Evolutionary conservation across 1,284 basidiomycete species (phyloP).

Genomic region (Tylopilus sp.): DNA sequence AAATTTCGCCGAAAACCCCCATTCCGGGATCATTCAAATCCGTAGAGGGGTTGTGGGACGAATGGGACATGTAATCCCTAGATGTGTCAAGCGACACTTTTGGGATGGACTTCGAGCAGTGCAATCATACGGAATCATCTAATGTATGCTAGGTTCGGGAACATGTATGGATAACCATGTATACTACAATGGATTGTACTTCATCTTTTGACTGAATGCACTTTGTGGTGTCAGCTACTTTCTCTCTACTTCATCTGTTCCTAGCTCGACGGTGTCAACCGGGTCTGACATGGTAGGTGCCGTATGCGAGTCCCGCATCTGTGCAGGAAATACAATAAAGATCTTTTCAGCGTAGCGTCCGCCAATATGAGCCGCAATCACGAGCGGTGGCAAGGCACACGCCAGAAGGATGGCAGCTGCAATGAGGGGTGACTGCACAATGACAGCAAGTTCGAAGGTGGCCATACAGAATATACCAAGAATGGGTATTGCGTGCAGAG

Average conservation of each 20-base stretch:
- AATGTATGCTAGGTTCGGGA: constrained; percentile 24
- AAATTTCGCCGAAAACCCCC: constrained; percentile 53
- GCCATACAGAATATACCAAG: constrained; percentile 40
- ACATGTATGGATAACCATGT: constrained; percentile 13
- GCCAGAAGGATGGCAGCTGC: constrained; percentile 29
- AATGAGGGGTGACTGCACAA: constrained; percentile 34
- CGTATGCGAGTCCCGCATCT: constrained; percentile 4
- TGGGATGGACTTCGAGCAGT: not conserved
- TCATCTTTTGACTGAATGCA: not conserved
- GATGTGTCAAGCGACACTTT: constrained; percentile 1
- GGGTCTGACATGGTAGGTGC: not conserved
- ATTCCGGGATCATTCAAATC: constrained; percentile 41
- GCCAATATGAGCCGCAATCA: constrained; percentile 16
- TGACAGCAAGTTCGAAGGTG: constrained; percentile 25
- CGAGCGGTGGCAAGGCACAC: constrained; percentile 34
- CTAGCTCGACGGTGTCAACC: not conserved
- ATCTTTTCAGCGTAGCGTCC: constrained; percentile 12
- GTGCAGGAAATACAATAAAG: constrained; percentile 16
- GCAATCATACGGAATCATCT: constrained; percentile 13
- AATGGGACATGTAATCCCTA: constrained; percentile 71
- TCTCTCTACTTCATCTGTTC: not conserved
- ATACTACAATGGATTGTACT: constrained; percentile 12
- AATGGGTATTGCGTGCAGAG: constrained; percentile 40
- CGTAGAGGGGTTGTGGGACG: constrained; percentile 66
- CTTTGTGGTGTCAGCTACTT: too few species aligned